Conservation (phyloP, 257 asterid genomes). For the Petrea volubilis region DNA sequence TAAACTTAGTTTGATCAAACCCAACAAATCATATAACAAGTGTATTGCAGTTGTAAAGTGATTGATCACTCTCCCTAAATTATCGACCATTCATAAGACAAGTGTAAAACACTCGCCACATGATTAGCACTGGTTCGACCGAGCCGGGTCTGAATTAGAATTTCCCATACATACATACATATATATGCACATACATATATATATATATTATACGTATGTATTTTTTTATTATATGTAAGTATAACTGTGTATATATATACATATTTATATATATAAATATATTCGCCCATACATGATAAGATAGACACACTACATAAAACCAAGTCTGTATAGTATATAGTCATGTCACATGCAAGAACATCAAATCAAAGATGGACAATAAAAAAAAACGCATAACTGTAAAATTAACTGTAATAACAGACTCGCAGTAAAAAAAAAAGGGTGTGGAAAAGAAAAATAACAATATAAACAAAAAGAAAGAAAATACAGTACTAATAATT, state of each 20-base stretch:
- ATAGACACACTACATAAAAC: not conserved
- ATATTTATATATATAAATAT: not conserved
- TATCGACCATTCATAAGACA: no score
- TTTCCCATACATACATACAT: not conserved
- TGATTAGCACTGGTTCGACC: no score
- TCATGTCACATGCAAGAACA: not conserved
- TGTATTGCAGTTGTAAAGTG: no score
- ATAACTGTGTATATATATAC: not conserved
- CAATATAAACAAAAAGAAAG: not conserved
- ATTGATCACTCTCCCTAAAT: no score
- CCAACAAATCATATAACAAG: no score
- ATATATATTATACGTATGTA: not conserved
- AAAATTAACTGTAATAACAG: constrained; percentile 39
- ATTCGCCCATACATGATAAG: not conserved
- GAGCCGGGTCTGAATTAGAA: no score
- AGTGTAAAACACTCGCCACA: no score
- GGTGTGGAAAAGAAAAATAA: not conserved
- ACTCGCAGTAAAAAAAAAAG: constrained; percentile 22
- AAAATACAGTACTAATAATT: not conserved
- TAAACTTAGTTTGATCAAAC: no score
- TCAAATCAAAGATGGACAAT: constrained; percentile 16
- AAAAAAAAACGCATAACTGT: constrained; percentile 26
- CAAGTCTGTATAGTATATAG: not conserved
- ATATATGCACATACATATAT: not conserved
- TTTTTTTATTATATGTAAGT: no score